phyloP scores from a whole-genome alignment of 306 rosid species.

The Vicia villosa region DNA sequence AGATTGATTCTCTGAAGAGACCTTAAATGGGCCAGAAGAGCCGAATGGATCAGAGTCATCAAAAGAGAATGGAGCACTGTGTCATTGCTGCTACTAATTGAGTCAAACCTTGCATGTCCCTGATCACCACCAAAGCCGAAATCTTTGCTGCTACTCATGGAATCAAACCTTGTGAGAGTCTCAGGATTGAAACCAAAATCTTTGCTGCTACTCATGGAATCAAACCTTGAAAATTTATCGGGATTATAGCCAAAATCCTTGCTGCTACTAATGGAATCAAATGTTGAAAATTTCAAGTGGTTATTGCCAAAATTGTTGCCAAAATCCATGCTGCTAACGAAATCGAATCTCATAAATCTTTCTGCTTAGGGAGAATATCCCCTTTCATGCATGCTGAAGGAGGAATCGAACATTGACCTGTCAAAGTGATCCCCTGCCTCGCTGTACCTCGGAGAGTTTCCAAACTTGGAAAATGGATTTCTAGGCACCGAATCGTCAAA shows the following conservation, averaged over 20 bases:
- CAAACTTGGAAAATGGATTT: constrained; percentile 79
- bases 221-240: constrained; percentile 50
- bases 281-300: constrained; percentile 52
- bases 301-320: constrained; percentile 59
- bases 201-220: constrained; percentile 57
- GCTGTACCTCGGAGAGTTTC: constrained; percentile 86
- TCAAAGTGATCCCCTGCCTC: constrained; percentile 87
- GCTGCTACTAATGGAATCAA: constrained; percentile 63
- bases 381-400: constrained; percentile 66
- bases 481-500: constrained; percentile 93
- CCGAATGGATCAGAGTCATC: constrained; percentile 89
- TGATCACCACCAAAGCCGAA: constrained; percentile 47
- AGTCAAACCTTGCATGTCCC: constrained; percentile 69
- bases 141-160: constrained; percentile 63
- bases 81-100: constrained; percentile 65
- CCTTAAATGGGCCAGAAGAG: constrained; percentile 85
- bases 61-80: constrained; percentile 61
- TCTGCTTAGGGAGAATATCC: constrained; percentile 58
- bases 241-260: constrained; percentile 53
- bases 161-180: constrained; percentile 52
- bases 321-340: constrained; percentile 57
- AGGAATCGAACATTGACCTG: constrained; percentile 80
- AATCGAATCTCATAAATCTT: constrained; percentile 55
- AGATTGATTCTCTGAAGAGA: constrained; percentile 65
- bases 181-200: constrained; percentile 55